Base-by-base conservation (phyloP, 2,329 filamentous ascomycete genomes). In the Aspergillus persii region DNA sequence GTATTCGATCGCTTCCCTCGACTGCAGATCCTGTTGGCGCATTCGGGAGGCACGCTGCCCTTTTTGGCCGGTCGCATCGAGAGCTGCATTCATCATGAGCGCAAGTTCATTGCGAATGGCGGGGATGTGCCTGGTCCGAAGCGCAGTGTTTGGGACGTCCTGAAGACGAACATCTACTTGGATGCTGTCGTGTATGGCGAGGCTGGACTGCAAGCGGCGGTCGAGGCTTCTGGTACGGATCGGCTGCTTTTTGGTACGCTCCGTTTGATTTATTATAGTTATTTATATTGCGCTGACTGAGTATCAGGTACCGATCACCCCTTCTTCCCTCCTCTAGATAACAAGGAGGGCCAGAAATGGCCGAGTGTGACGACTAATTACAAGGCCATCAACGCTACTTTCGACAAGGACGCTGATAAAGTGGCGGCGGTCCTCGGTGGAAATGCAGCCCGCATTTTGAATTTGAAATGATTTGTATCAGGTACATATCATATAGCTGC, bases 1-100 rank as follows among this genome's bases (percentile, higher is more conserved):
- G 89, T 96, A 0, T 96, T 95, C 74, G 92, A 96, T 73, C 81
- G 84, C 8, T 89, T 92, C 49, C 84, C 83, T 0, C 78, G 80
- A 8, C 76, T 97, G 61, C 82, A 86, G 26, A 86, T 97, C 69
- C 80, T 97, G 56, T 80, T 97, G 4, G 93, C 93, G 0, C 93
- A 97, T 76, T 92, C 90, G 27, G 93, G 93, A 1, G 93, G 93
- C 2, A 94, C 92, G 0, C 78, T 97, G 51, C 93, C 93, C 0
- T 96, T 96, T 73, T 79, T 97, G 2, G 93, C 92, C 0, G 93
- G 93, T 0, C 81, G 93, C 30, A 92, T 96, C 54, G 92, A 96
- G 76, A 93, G 89, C 70, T 96, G 92, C 71, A 87, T 96, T 55
- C 75, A 86, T 59, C 93, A 96, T 76, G 92, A 96, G 70, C 88